Evolutionary conservation across 2,329 filamentous ascomycete genomes (phyloP).

Genomic region (Fusarium continuum): DNA sequence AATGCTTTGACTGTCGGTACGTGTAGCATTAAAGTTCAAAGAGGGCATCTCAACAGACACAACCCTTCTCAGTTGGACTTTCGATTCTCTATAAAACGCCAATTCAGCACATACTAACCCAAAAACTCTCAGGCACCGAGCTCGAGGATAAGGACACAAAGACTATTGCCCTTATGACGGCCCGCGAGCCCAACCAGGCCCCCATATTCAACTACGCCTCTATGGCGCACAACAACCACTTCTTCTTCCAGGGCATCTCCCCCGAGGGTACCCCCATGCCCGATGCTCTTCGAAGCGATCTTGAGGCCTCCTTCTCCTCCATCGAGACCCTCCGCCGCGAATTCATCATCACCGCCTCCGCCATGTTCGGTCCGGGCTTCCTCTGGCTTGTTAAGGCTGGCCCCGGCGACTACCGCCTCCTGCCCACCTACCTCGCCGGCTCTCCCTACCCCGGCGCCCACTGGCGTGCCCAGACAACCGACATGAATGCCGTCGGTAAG

Average conservation of each 20-base stretch:
- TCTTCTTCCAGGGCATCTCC: conserved; percentile 74
- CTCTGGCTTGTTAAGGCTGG: conserved; percentile 85
- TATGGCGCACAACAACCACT: conserved; percentile 91
- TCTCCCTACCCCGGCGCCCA: conserved; percentile 88
- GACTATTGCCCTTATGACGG: conserved; percentile 76
- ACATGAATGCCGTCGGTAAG: conserved; percentile 72
- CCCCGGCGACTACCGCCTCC: conserved; percentile 67
- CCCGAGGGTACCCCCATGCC: conserved; percentile 62
- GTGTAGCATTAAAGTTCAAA: conserved; percentile 38
- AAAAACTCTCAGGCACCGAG: conserved; percentile 64
- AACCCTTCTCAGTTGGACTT: conserved; percentile 10
- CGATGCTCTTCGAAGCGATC: conserved; percentile 62
- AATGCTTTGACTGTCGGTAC: conserved; percentile 78
- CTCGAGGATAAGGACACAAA: conserved; percentile 70
- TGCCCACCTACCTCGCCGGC: conserved; percentile 91
- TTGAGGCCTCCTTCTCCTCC: conserved; percentile 80
- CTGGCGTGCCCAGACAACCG: conserved; percentile 73
- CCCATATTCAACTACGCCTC: conserved; percentile 94
- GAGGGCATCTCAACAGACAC: not conserved
- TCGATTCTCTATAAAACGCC: not conserved
- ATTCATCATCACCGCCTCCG: conserved; percentile 80
- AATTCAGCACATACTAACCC: conserved; percentile 20
- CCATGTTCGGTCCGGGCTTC: conserved; percentile 97
- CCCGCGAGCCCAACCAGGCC: conserved; percentile 80
- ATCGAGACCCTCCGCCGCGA: conserved; percentile 83